Percentiles rank a stretch among this genome's conserved stretches.
These are phyloP conservation scores for Dalbergia cultrata DNA, from an alignment of 306 rosid species.

Conservation along the genomic window DNA sequence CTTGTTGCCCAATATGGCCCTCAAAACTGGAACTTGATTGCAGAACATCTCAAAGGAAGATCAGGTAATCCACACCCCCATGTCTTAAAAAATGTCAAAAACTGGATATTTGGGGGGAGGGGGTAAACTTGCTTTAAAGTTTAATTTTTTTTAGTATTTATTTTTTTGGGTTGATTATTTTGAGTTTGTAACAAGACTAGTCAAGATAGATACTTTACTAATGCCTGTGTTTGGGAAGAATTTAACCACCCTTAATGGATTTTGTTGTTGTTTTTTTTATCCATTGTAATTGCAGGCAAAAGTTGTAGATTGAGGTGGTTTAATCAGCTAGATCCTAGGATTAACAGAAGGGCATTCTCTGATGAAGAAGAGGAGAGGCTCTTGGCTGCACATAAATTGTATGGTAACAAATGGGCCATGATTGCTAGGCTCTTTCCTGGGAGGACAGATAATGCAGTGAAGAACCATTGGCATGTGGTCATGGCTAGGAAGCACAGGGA, in stretches of 20 bases:
- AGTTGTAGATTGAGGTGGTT: conserved; percentile 98
- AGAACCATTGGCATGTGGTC: conserved; percentile 95
- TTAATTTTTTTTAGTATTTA: neutral
- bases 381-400: conserved; percentile 65
- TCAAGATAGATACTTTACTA: neutral
- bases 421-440: conserved; percentile 90
- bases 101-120: neutral
- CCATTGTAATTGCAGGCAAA: conserved; percentile 61
- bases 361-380: conserved; percentile 87
- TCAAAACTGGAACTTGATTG: conserved; percentile 94
- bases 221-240: neutral
- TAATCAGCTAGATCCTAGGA: conserved; percentile 88
- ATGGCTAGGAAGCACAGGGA: conserved; percentile 88
- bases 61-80: conserved; percentile 66
- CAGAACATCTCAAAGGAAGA: conserved; percentile 82
- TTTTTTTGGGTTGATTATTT: no score
- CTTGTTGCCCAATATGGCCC: conserved; percentile 89
- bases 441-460: conserved; percentile 92
- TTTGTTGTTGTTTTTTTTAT: neutral
- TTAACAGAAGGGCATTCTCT: conserved; percentile 71
- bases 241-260: neutral
- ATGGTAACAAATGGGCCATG: conserved; percentile 95
- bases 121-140: neutral
- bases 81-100: neutral
- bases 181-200: neutral